A percentile compares a stretch with the other conserved stretches of the same genome.
Conservation (phyloP, 345 rosid species). For the Psidium guajava region DNA sequence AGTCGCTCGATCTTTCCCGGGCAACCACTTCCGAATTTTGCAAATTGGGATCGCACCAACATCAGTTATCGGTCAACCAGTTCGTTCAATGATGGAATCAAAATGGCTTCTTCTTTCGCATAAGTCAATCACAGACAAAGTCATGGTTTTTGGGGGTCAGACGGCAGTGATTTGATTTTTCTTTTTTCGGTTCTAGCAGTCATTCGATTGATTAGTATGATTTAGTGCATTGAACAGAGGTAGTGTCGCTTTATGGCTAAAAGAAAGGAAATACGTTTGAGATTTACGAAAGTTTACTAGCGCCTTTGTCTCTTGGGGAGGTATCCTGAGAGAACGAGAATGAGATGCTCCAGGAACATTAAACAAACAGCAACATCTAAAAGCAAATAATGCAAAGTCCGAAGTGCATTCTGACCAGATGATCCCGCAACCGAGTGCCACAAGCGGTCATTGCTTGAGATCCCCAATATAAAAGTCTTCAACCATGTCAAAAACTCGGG, state of each 20-base stretch:
- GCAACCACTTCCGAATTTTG: neutral
- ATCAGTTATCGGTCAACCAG: neutral
- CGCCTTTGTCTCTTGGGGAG: neutral
- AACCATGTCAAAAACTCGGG: slow-evolving; percentile 71
- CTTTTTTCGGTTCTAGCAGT: too few relatives aligned
- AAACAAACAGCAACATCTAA: neutral
- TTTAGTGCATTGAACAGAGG: neutral
- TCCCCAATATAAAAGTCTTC: slow-evolving; percentile 68
- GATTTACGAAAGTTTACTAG: neutral
- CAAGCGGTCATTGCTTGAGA: slow-evolving; percentile 17
- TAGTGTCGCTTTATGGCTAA: neutral
- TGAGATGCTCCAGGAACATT: neutral
- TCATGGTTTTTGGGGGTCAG: too few relatives aligned
- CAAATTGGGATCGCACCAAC: neutral
- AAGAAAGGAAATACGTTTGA: neutral
- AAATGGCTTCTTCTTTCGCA: too few relatives aligned
- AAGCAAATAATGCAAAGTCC: neutral
- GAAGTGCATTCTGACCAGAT: neutral
- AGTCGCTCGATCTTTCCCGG: neutral
- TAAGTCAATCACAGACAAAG: too few relatives aligned
- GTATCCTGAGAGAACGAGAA: neutral
- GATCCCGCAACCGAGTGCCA: neutral
- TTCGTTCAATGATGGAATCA: neutral
- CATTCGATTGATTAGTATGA: too few relatives aligned
- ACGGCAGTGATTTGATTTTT: too few relatives aligned